Percentiles rank a stretch among this genome's conserved stretches.
Evolutionary conservation across 352 stramenopile genomes (phyloP).

Genomic region (Globisporangium megalacanthum): DNA sequence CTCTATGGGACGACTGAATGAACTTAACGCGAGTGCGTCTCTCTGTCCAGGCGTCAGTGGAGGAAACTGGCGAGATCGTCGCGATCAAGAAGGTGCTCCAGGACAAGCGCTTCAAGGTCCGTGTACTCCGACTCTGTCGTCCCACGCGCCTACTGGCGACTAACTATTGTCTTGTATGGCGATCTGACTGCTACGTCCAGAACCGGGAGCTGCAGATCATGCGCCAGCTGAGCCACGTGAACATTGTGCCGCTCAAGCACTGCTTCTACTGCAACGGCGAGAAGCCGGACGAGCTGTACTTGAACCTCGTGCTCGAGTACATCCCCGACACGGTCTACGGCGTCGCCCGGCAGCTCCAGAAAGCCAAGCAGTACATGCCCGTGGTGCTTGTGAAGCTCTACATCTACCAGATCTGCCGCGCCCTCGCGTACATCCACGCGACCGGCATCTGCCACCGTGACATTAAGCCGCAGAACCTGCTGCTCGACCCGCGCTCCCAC

Average conservation of each 20-base stretch:
- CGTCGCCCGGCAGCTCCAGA: constrained; percentile 94
- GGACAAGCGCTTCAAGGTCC: constrained; percentile 98
- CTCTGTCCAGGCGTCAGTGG: constrained; percentile 75
- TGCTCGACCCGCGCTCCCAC: constrained; percentile 96
- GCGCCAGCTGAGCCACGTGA: constrained; percentile 96
- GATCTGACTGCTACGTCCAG: constrained; percentile 26
- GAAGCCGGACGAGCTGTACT: constrained; percentile 96
- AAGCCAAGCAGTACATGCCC: constrained; percentile 96
- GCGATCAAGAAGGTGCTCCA: constrained; percentile 99
- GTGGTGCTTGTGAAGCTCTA: constrained; percentile 99
- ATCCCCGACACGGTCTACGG: constrained; percentile 99
- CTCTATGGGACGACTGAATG: neutral
- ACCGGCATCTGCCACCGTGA: constrained; percentile 98
- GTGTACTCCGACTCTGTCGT: no score
- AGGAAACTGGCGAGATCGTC: constrained; percentile 97
- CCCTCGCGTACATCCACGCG: constrained; percentile 97
- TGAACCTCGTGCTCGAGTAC: constrained; percentile 99
- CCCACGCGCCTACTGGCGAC: no score
- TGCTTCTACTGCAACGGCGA: constrained; percentile 98
- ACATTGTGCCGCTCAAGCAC: constrained; percentile 99
- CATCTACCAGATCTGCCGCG: constrained; percentile 98
- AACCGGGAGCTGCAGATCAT: constrained; percentile 99
- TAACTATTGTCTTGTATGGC: neutral
- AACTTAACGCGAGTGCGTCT: neutral
- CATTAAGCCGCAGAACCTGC: constrained; percentile 99